Evolutionary conservation across 345 rosid species (phyloP).

Genomic region (Salix udensis): DNA sequence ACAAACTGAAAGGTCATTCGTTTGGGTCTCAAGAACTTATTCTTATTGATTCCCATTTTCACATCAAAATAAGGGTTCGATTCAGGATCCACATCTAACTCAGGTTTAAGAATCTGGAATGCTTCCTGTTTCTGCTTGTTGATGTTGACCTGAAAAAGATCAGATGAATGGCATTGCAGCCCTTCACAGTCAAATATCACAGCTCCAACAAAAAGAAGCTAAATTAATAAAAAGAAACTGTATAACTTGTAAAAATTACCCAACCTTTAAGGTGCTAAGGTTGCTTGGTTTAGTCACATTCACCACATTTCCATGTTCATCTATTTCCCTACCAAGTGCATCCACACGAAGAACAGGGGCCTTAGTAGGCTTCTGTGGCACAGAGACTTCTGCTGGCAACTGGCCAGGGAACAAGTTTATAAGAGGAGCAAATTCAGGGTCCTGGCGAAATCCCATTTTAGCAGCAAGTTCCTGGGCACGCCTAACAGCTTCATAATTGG

Average conservation of each 20-base stretch:
- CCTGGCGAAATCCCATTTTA: constrained; percentile 77
- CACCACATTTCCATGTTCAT: constrained; percentile 88
- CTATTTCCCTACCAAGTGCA: constrained; percentile 94
- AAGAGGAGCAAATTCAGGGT: constrained; percentile 65
- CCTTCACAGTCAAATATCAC: neutral
- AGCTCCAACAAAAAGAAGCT: neutral
- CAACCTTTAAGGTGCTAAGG: constrained; percentile 93
- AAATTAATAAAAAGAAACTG: neutral
- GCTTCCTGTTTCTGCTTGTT: constrained; percentile 96
- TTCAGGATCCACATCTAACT: constrained; percentile 73
- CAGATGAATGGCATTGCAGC: neutral
- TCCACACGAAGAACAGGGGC: constrained; percentile 86
- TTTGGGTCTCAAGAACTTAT: constrained; percentile 86
- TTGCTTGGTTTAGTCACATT: constrained; percentile 78
- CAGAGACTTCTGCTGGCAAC: constrained; percentile 43
- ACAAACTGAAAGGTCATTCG: constrained; percentile 88
- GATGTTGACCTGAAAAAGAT: constrained; percentile 74
- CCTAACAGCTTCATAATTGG: constrained; percentile 78
- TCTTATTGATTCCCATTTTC: constrained; percentile 77
- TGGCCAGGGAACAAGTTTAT: constrained; percentile 78
- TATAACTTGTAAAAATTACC: neutral
- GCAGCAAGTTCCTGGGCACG: constrained; percentile 90
- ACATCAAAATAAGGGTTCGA: constrained; percentile 77
- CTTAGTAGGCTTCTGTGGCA: constrained; percentile 77
- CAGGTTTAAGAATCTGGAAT: constrained; percentile 94